phyloP scores from a whole-genome alignment of 768 basidiomycete genomes.

The Mycena leptocephala region DNA sequence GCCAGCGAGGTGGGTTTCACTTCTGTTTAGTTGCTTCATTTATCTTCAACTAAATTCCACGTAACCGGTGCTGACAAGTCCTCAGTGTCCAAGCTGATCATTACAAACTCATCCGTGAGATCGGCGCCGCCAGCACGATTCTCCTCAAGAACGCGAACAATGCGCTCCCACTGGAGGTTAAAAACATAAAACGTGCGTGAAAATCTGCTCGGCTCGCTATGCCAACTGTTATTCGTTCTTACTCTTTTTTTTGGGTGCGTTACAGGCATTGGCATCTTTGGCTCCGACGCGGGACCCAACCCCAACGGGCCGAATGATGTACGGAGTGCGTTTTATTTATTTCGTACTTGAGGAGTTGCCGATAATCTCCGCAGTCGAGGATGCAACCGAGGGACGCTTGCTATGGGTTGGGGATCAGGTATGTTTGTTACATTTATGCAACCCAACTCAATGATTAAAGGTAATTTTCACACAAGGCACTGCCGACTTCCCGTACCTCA shows the following conservation, averaged over 20 bases:
- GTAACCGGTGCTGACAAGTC: background rate
- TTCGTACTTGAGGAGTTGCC: background rate
- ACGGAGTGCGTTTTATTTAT: background rate
- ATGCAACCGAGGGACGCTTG: slow-evolving; percentile 59
- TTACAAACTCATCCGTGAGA: slow-evolving; percentile 67
- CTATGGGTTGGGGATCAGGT: slow-evolving; percentile 31
- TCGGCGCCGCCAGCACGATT: slow-evolving; percentile 76
- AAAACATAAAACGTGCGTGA: slow-evolving; percentile 54
- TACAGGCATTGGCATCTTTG: slow-evolving; percentile 53
- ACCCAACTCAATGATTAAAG: background rate
- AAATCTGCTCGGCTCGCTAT: background rate
- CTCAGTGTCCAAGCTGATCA: slow-evolving; percentile 32
- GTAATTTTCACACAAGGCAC: slow-evolving; percentile 4
- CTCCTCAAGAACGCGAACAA: slow-evolving; percentile 72
- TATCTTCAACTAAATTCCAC: no score
- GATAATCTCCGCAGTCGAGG: slow-evolving; percentile 37
- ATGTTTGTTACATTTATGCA: background rate
- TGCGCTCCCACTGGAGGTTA: slow-evolving; percentile 57
- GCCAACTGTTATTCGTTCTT: background rate
- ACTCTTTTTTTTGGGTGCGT: background rate
- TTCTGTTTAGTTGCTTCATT: no score
- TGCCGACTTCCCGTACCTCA: slow-evolving; percentile 34
- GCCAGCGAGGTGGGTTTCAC: background rate
- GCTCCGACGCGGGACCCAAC: slow-evolving; percentile 57
- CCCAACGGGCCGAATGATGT: slow-evolving; percentile 51